These are phyloP conservation scores for Malus sieversii DNA, from an alignment of 306 rosid species.

Conservation along the genomic window DNA sequence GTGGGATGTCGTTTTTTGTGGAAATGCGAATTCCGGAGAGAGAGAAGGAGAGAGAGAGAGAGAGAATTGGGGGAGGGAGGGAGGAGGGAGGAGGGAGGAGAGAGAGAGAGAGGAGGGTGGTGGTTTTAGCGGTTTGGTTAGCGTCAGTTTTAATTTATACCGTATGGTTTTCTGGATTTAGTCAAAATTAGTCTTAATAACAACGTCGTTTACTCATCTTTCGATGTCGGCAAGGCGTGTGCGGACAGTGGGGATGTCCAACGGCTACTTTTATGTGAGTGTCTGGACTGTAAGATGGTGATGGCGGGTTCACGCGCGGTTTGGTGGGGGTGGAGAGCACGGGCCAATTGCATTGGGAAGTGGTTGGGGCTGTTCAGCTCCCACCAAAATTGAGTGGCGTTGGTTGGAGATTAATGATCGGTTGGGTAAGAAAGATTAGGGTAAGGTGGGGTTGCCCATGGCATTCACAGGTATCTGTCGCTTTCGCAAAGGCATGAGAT, in stretches of 20 bases:
- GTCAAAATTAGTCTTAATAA: background rate
- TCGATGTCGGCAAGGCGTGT: constrained; percentile 34
- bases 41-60: background rate
- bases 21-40: background rate
- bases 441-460: too few relatives aligned
- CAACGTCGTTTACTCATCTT: background rate
- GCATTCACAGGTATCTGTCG: too few relatives aligned
- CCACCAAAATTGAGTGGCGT: background rate
- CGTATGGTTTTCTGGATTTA: too few relatives aligned
- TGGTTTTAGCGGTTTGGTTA: background rate
- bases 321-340: background rate
- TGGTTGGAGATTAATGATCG: background rate
- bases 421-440: background rate
- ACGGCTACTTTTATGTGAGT: constrained; percentile 40
- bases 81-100: background rate
- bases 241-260: constrained; percentile 2
- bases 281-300: background rate
- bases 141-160: background rate
- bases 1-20: background rate
- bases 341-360: background rate
- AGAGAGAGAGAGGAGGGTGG: background rate
- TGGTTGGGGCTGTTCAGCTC: background rate
- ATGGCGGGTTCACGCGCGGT: background rate
- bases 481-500: too few relatives aligned
- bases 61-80: background rate